phyloP scores from a whole-genome alignment of 139 green algal species.

The Desmodesmus armatus region DNA sequence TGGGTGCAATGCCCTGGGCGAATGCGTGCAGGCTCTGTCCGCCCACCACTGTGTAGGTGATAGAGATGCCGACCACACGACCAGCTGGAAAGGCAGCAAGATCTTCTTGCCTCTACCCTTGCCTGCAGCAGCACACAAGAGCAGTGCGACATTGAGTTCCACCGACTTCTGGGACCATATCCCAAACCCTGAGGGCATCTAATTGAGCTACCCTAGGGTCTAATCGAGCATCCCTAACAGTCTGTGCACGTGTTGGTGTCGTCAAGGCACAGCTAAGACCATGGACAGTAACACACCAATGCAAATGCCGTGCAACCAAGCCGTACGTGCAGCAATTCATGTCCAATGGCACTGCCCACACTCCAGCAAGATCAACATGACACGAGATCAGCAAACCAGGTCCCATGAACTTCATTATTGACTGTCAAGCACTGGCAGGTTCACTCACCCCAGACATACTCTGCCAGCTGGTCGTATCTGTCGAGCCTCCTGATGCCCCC shows the following conservation, averaged over 20 bases:
- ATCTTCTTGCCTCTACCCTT: neutral
- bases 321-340: too few species aligned
- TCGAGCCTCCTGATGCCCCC: conserved; percentile 15
- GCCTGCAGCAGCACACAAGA: neutral
- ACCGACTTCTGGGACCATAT: too few species aligned
- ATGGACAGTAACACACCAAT: too few species aligned
- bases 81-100: conserved; percentile 32
- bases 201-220: too few species aligned
- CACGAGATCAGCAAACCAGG: neutral
- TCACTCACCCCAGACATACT: neutral
- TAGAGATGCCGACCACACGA: conserved; percentile 23
- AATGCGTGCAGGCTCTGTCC: conserved; percentile 5
- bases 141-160: neutral
- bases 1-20: neutral
- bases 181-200: too few species aligned
- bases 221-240: too few species aligned
- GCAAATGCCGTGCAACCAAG: too few species aligned
- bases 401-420: neutral
- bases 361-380: neutral
- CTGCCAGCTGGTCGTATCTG: conserved; percentile 18
- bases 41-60: conserved; percentile 34
- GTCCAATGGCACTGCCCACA: neutral
- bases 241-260: too few species aligned
- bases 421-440: too few species aligned
- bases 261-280: too few species aligned